Percentiles rank a stretch among this genome's conserved stretches.
Conservation (phyloP, 2,329 filamentous ascomycete genomes). For the Diaporthe sp. region DNA sequence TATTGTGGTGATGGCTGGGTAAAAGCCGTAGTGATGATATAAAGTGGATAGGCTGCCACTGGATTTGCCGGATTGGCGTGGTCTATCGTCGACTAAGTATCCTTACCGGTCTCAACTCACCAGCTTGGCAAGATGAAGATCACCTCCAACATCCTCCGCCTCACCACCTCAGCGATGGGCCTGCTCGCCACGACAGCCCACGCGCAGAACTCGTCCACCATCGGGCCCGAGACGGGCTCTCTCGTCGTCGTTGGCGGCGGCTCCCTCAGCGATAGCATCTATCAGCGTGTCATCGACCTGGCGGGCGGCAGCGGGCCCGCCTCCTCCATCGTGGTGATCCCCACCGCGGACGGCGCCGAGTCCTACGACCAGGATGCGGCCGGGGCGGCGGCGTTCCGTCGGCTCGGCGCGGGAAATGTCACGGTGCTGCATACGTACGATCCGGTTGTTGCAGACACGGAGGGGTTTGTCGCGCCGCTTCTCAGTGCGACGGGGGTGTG, state of each 20-base stretch:
- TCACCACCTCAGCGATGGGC: slow-evolving; percentile 26
- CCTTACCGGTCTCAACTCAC: not conserved
- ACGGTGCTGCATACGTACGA: slow-evolving; percentile 52
- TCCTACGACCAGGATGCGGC: slow-evolving; percentile 49
- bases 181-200: slow-evolving; percentile 5
- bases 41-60: slow-evolving; percentile 5
- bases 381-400: slow-evolving; percentile 47
- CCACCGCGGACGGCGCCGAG: slow-evolving; percentile 48
- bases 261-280: slow-evolving; percentile 49
- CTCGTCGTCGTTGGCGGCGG: slow-evolving; percentile 51
- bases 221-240: slow-evolving; percentile 49
- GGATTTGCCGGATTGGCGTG: not conserved
- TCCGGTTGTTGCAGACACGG: slow-evolving; percentile 48
- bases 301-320: slow-evolving; percentile 46
- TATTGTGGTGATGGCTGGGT: slow-evolving; percentile 11
- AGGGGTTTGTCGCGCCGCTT: slow-evolving; percentile 50
- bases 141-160: not conserved
- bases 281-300: slow-evolving; percentile 49
- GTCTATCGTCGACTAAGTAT: not conserved
- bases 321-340: slow-evolving; percentile 49
- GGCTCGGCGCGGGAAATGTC: slow-evolving; percentile 48
- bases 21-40: not conserved
- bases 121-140: slow-evolving; percentile 16
- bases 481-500: slow-evolving; percentile 47
- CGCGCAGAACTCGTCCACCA: slow-evolving; percentile 27